Base-by-base conservation (phyloP, 768 basidiomycete species). In the Lyophyllum shimeji region DNA sequence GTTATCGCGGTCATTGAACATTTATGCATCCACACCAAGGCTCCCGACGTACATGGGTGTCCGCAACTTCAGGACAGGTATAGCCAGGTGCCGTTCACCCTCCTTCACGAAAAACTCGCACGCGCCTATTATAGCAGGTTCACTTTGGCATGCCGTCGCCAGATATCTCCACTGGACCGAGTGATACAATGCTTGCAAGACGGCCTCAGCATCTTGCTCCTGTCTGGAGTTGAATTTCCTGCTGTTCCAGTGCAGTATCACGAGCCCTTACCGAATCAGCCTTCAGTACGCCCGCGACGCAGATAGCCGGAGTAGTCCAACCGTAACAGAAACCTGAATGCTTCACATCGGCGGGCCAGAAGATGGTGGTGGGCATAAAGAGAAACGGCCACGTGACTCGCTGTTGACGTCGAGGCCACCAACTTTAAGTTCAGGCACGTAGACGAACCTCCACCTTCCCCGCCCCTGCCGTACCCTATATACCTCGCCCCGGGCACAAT, bases 311-410 rank as follows among this genome's bases (percentile, higher is more conserved):
- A 11, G 60, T 61, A 7, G 68, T 57, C 86, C 86, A 88, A 9
- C 86, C 86, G 62, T 84, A 87, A 59, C 78, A 77, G 50, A 82
- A 74, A 1, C 85, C 84, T 20, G 69, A 67, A n/a, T 65, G 45
- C 46, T 67, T 59, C 23, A 79, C 69, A 63, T 83, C 82, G 24
- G 68, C 64, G 27, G 86, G 86, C 85, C 85, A 87, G 63, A 87
- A 84, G 54, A 85, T 63, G 34, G 76, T 74, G 25, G 68, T 67
- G 27, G 70, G 59, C 61, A 66, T 64, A 53, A 59, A 60, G 25
- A 53, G 49, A 56, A 60, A 63, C 64, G 67, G 29, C 63, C 71
- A 73, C 69, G 71, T 71, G 70, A 69, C 50, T 46, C 17, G 2
- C 23, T 45, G 46, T 25, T 23, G 46, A 23, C 17, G 29, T 29